Percentiles rank a stretch among this genome's conserved stretches.
phyloP scores from a whole-genome alignment of 768 basidiomycete species.

The Suillus occidentalis region DNA sequence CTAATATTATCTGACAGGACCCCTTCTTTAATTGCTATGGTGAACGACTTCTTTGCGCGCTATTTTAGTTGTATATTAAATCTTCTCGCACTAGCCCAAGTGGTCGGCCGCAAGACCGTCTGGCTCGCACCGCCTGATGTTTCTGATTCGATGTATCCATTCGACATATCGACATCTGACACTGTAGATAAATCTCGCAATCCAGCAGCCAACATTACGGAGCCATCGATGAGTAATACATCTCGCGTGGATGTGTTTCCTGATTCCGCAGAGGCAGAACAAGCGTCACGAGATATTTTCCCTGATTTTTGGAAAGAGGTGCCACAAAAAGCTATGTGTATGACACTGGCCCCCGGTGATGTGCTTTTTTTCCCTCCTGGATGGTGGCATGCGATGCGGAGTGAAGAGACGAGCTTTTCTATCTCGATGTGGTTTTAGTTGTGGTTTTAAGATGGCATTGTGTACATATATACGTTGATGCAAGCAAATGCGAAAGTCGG shows the following conservation, averaged over 20 bases:
- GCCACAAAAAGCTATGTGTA: conserved; percentile 56
- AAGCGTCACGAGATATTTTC: conserved; percentile 30
- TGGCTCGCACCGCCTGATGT: conserved; percentile 83
- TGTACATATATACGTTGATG: not conserved
- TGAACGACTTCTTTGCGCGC: conserved; percentile 33
- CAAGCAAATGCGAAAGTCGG: not conserved
- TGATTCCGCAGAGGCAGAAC: conserved; percentile 20
- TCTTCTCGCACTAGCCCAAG: conserved; percentile 59
- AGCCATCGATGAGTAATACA: conserved; percentile 73
- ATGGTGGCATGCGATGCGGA: conserved; percentile 94
- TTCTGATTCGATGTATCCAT: conserved; percentile 61
- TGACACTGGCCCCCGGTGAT: conserved; percentile 78
- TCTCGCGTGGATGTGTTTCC: conserved; percentile 79
- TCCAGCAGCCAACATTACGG: conserved; percentile 38
- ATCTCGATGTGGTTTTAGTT: conserved; percentile 89
- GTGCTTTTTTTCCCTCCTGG: conserved; percentile 86
- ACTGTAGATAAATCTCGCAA: conserved; percentile 29
- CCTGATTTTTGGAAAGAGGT: conserved; percentile 59
- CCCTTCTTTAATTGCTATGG: conserved; percentile 93
- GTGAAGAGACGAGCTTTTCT: conserved; percentile 80
- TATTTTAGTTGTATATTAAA: conserved; percentile 7
- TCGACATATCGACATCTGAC: conserved; percentile 23
- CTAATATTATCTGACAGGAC: conserved; percentile 53
- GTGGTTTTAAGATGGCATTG: conserved; percentile 12
- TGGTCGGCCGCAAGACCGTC: conserved; percentile 85